Percentiles rank a stretch among this genome's conserved stretches.
Conservation (phyloP, 805 yeast species). For the Kuraishia borneana region DNA sequence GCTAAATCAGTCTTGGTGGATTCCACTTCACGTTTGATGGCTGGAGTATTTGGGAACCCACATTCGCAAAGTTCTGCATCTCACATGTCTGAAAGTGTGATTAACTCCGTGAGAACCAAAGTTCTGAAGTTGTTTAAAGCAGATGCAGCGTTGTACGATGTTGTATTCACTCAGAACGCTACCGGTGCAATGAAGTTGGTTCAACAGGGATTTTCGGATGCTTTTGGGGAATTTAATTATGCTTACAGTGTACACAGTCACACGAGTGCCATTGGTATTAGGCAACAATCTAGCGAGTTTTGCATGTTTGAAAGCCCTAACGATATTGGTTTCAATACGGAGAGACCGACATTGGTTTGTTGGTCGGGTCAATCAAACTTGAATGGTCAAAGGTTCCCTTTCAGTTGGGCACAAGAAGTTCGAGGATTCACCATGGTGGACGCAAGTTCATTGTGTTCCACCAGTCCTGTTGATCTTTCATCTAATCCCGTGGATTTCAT, state of each 20-base stretch:
- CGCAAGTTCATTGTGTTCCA: slow-evolving; percentile 23
- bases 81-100: slow-evolving; percentile 11
- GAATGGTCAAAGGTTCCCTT: slow-evolving; percentile 26
- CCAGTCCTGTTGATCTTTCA: slow-evolving; percentile 21
- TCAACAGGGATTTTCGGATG: slow-evolving; percentile 16
- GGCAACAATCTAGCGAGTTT: slow-evolving; percentile 8
- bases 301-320: not conserved
- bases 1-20: slow-evolving; percentile 16
- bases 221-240: slow-evolving; percentile 11
- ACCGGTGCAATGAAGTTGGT: slow-evolving; percentile 26
- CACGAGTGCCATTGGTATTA: slow-evolving; percentile 29
- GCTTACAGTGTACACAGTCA: slow-evolving; percentile 23
- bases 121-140: slow-evolving; percentile 22
- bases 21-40: slow-evolving; percentile 12
- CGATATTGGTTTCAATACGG: not conserved
- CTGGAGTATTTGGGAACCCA: slow-evolving; percentile 24
- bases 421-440: slow-evolving; percentile 21
- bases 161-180: slow-evolving; percentile 28
- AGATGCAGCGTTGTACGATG: slow-evolving; percentile 21
- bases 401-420: slow-evolving; percentile 14
- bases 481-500: slow-evolving; percentile 23
- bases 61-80: slow-evolving; percentile 28
- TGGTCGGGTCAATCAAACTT: slow-evolving; percentile 36
- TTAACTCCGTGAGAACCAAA: slow-evolving; percentile 16
- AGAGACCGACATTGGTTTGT: slow-evolving; percentile 16